Evolutionary conservation across 441 rosid genomes (phyloP), one percentile per base, ranked within the genome.

Genomic region (Gossypium davidsonii): DNA sequence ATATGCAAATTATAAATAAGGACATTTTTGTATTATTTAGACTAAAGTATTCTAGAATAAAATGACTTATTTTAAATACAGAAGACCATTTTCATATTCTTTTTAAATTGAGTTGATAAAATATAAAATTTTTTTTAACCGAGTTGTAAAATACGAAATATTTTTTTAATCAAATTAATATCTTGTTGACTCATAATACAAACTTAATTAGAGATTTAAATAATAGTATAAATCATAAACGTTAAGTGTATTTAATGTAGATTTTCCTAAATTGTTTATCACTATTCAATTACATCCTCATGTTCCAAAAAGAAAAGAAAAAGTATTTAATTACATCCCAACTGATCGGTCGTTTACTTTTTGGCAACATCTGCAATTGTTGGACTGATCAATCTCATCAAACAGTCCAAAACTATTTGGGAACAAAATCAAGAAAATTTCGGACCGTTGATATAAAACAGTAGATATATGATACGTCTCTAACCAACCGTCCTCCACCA

Each of bases 401-500:
- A 59, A 77, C 57, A 76, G 73, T 73, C 42, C 37, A 67, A 1
- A 72, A 52, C 25, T 15, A 72, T 26, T 14, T 37, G 4, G 18
- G 21, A 49, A 59, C 60, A 9, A 18, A 2, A 10, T 1, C 44
- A 42, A 31, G 39, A 60, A 62, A 14, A 51, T 59, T 62, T 69
- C 71, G 56, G 53, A 31, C 37, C 57, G 59, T 61, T 37, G 44
- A 37, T 1, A 37, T 37, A 37, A 37, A 0, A 71, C 3, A 42
- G 76, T 44, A 48, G 66, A 28, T 39, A 26, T 2, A 37, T 53
- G 8, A 37, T 37, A 37, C 10, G 58, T 5, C 65, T 66, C 55
- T 5, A 51, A 28, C 42, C 15, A 44, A 68, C 51, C 66, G 3
- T 58, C 73, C 18, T 62, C 18, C 21, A 70, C 78, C 82, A 81